Conservation (phyloP, 2,329 filamentous ascomycete species). For the Samsoniella hepiali region DNA sequence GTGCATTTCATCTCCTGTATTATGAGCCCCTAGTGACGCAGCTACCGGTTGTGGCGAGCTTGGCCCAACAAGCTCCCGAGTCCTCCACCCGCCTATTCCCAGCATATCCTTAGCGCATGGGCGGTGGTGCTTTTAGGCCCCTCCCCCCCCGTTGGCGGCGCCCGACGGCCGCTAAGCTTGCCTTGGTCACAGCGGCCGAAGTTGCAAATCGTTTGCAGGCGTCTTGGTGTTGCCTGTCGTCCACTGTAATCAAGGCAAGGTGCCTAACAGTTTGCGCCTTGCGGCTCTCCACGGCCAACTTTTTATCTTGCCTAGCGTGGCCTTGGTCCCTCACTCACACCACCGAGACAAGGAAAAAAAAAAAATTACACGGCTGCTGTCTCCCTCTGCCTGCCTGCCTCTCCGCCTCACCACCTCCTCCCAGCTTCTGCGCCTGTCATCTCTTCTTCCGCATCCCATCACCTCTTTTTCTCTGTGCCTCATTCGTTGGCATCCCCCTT, state of each 20-base stretch:
- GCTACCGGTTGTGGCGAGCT: neutral
- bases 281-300: no score
- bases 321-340: no score
- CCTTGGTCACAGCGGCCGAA: no score
- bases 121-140: neutral
- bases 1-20: no score
- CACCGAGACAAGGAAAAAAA: neutral
- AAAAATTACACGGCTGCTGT: neutral
- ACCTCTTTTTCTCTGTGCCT: neutral
- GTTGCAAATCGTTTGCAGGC: no score
- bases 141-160: neutral
- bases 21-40: neutral
- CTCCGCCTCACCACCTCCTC: neutral
- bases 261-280: no score
- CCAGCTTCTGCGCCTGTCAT: neutral
- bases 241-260: no score
- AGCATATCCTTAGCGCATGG: neutral
- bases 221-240: no score
- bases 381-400: neutral
- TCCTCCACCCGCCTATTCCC: neutral
- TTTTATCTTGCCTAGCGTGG: no score
- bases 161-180: neutral
- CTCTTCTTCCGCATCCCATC: slow-evolving; percentile 5
- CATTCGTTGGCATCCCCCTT: neutral
- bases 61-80: neutral